Base-by-base conservation (phyloP, 108 stramenopile species). In the Stephanodiscus minutulus region DNA sequence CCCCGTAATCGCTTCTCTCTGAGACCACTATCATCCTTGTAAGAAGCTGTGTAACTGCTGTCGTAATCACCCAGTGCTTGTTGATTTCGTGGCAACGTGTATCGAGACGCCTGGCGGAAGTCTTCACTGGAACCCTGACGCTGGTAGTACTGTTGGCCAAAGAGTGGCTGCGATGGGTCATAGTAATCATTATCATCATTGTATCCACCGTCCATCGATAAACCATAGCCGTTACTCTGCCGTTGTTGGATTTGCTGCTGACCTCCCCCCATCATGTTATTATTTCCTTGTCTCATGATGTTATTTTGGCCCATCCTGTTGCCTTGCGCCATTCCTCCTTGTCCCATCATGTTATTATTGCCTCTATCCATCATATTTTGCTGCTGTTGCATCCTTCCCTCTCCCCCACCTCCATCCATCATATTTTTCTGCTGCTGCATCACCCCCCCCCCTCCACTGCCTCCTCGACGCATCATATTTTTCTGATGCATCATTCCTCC, bases 1-100 rank as follows among this genome's bases (percentile, higher is more conserved):
- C 28, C 27, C 7, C 27, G 24, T 31, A 56, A n/a, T 28, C 55
- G 55, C 13, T 31, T 25, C n/a, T 56, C 55, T 28, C 55, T 25
- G 1, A 56, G 9, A n/a, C 27, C 55, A 56, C 27, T 56, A 10
- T 56, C 55, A 56, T 56, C 55, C 28, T 56, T 56, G 55, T 56
- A 56, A 29, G 15, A 28, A 4, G 55, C 15, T 10, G 7, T 28
- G 3, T 29, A 25, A 12, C 24, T 28, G 7, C 24, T 56, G 28
- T 56, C 55, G 27, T 56, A 25, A 11, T 56, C 27, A 0, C 27
- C 55, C 27, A 56, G 0, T 0, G 28, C 28, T 56, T 56, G 28
- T 29, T 10, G 55, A 29, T 25, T 28, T 56, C 27, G 55, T 28
- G 24, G 55, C 55, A 17, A 12, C 28, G 27, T 29, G 13, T 56